Evolutionary conservation across 2,329 filamentous ascomycete species (phyloP).

Genomic region (Cladorrhinum sp.): DNA sequence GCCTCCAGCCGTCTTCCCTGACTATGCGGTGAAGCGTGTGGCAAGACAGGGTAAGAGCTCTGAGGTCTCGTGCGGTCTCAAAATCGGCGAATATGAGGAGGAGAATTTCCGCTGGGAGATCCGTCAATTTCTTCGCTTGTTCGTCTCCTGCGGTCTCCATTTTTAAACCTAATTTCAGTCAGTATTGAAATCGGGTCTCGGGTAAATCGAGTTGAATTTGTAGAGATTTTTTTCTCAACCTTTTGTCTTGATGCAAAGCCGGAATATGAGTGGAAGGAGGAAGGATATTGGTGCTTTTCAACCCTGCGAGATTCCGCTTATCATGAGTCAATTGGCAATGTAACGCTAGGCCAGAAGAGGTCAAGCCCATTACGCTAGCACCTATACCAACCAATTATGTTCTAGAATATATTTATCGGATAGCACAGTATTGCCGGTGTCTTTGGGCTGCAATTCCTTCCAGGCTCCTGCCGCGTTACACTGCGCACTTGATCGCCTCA

Average conservation of each 20-base stretch:
- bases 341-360: neutral
- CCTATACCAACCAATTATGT: neutral
- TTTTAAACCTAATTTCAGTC: neutral
- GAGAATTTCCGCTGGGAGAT: constrained; percentile 49
- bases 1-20: constrained; percentile 43
- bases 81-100: constrained; percentile 47
- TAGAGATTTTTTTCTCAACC: neutral
- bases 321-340: neutral
- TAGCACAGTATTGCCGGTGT: neutral
- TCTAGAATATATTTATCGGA: neutral
- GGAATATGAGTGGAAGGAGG: neutral
- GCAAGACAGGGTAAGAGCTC: constrained; percentile 40
- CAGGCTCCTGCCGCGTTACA: neutral
- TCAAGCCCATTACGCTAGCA: neutral
- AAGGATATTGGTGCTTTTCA: too few relatives aligned
- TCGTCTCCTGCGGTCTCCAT: neutral
- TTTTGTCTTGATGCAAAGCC: too few relatives aligned
- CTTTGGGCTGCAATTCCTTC: neutral
- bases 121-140: constrained; percentile 34
- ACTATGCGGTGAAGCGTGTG: constrained; percentile 40
- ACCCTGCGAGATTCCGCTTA: neutral
- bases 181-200: neutral
- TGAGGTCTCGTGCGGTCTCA: constrained; percentile 47
- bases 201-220: neutral
- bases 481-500: neutral